Percentiles rank a stretch among this genome's conserved stretches.
Evolutionary conservation across 306 rosid genomes (phyloP).

Genomic region (Acmispon strigosus): DNA sequence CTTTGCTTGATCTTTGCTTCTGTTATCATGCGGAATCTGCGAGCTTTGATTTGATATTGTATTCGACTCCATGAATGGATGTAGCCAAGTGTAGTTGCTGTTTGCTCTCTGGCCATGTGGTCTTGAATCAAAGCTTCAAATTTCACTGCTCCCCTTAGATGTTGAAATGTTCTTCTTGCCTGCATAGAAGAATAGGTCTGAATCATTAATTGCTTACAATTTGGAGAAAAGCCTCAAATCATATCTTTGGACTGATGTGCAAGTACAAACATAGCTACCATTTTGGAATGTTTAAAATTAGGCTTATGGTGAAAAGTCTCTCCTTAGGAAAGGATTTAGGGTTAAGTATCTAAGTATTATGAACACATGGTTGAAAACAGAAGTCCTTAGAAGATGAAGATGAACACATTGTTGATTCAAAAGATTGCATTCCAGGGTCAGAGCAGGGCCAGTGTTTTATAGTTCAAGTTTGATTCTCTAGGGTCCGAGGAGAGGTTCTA

Average conservation of each 20-base stretch:
- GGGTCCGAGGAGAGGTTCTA: too few species aligned
- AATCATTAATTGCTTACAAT: background rate
- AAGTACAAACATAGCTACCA: background rate
- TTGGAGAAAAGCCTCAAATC: background rate
- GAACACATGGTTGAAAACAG: too few species aligned
- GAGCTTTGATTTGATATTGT: constrained; percentile 61
- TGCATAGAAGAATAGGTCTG: constrained; percentile 28
- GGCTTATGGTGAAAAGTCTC: too few species aligned
- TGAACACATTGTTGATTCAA: too few species aligned
- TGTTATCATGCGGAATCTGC: constrained; percentile 62
- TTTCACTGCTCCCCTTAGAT: constrained; percentile 36
- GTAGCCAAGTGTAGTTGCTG: constrained; percentile 44
- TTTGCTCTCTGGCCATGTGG: constrained; percentile 46
- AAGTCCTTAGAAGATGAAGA: too few species aligned
- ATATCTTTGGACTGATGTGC: background rate
- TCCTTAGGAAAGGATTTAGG: too few species aligned
- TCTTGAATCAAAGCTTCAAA: constrained; percentile 46
- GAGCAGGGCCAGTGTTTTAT: background rate
- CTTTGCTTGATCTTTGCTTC: constrained; percentile 54
- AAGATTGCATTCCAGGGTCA: background rate
- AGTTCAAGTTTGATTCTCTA: background rate
- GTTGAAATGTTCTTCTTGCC: constrained; percentile 47
- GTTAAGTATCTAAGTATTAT: too few species aligned
- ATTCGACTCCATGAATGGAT: constrained; percentile 73
- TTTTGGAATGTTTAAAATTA: too few species aligned